Percentiles rank a stretch among this genome's conserved stretches.
Conservation (phyloP, 208 protist species). For the Blechomonas ayalai region DNA sequence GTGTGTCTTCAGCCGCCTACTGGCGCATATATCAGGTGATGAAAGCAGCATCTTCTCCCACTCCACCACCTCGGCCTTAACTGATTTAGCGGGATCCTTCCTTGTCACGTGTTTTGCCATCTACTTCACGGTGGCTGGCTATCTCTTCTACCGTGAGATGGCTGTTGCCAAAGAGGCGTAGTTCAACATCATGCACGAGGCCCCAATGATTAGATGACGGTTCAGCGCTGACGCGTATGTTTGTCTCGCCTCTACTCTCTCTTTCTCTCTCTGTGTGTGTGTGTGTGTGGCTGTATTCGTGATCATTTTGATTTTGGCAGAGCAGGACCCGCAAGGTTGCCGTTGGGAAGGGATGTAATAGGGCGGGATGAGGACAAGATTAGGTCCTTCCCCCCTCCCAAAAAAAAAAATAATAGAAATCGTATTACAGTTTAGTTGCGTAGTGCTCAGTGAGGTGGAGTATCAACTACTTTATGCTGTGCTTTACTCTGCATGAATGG, state of each 20-base stretch:
- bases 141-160: constrained; percentile 19
- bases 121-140: constrained; percentile 29
- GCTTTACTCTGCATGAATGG: too few relatives aligned
- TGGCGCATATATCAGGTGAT: constrained; percentile 4
- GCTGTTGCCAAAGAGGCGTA: constrained; percentile 1
- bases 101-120: constrained; percentile 22
- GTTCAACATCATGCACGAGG: background rate
- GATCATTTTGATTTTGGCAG: background rate
- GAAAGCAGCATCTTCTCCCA: constrained; percentile 1
- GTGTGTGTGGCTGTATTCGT: background rate
- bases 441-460: too few relatives aligned
- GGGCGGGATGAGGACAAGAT: too few relatives aligned
- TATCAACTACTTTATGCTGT: too few relatives aligned
- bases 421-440: too few relatives aligned
- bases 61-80: constrained; percentile 3
- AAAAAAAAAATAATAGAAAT: too few relatives aligned
- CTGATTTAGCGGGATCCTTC: constrained; percentile 28
- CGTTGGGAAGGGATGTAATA: too few relatives aligned
- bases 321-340: too few relatives aligned
- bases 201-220: background rate
- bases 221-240: background rate
- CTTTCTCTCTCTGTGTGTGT: background rate
- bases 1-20: background rate
- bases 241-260: background rate
- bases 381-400: too few relatives aligned